These are phyloP conservation scores for Phytophthora syringae DNA, from an alignment of 352 stramenopile genomes.

Conservation along the genomic window DNA sequence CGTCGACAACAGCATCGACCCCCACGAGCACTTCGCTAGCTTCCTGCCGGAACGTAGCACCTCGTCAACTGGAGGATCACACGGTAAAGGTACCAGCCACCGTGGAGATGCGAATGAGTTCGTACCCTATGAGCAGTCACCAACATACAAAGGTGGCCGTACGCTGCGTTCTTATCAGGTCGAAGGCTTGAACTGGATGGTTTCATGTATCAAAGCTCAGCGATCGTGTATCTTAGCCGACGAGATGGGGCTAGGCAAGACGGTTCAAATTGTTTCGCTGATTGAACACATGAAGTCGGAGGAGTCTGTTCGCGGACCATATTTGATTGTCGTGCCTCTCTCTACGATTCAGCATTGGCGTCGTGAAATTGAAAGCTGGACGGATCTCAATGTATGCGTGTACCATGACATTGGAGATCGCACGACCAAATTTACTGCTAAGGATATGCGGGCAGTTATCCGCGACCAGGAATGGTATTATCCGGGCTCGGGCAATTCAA, in stretches of 20 bases:
- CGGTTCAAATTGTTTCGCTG: constrained; percentile 95
- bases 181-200: constrained; percentile 91
- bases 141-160: constrained; percentile 86
- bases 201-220: constrained; percentile 88
- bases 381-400: constrained; percentile 98
- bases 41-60: constrained; percentile 65
- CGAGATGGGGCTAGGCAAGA: constrained; percentile 95
- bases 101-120: constrained; percentile 67
- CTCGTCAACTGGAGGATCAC: not conserved
- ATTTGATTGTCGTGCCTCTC: constrained; percentile 87
- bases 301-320: constrained; percentile 85
- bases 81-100: constrained; percentile 18
- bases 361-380: constrained; percentile 92
- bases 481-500: constrained; percentile 88
- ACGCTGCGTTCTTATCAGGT: constrained; percentile 87
- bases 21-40: constrained; percentile 89
- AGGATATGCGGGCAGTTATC: constrained; percentile 88
- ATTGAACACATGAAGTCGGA: constrained; percentile 89
- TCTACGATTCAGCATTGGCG: constrained; percentile 91
- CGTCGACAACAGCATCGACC: constrained; percentile 91
- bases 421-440: constrained; percentile 81
- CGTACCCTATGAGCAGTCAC: constrained; percentile 89
- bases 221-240: constrained; percentile 91
- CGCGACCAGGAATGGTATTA: constrained; percentile 92
- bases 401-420: constrained; percentile 96